Percentiles rank a stretch among this genome's conserved stretches.
phyloP scores from a whole-genome alignment of 441 rosid species.

The Bocquillonia castaneifolia region DNA sequence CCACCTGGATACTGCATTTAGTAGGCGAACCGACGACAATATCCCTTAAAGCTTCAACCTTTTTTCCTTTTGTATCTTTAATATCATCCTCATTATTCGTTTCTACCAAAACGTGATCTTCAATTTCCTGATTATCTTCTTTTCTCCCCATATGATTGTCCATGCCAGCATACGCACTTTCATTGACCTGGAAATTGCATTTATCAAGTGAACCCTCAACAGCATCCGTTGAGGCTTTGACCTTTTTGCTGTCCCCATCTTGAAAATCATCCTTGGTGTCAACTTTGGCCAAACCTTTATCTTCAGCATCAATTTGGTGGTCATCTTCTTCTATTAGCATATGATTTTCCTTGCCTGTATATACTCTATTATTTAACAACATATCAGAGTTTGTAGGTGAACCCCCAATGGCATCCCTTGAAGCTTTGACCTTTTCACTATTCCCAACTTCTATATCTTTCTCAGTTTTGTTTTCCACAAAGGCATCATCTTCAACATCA shows the following conservation, averaged over 20 bases:
- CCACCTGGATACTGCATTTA: neutral
- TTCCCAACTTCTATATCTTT: neutral
- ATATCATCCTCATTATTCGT: neutral
- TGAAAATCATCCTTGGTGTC: neutral
- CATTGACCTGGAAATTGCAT: neutral
- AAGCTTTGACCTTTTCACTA: neutral
- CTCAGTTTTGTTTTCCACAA: neutral
- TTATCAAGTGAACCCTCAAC: neutral
- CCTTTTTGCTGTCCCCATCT: neutral
- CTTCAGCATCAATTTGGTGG: neutral
- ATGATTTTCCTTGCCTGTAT: neutral
- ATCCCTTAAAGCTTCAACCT: neutral
- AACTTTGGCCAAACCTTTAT: neutral
- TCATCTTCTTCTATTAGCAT: neutral
- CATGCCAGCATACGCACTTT: neutral
- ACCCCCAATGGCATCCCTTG: neutral
- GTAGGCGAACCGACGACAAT: neutral
- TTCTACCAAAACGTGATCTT: slow-evolving; percentile 2
- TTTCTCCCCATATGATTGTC: neutral
- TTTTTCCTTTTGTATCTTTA: neutral
- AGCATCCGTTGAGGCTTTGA: neutral
- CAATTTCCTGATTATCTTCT: neutral
- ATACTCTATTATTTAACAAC: no score
- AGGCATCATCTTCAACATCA: neutral
- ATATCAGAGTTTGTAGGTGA: neutral